Evolutionary conservation across 805 yeast genomes (phyloP).

Genomic region (Lachancea quebecensis): DNA sequence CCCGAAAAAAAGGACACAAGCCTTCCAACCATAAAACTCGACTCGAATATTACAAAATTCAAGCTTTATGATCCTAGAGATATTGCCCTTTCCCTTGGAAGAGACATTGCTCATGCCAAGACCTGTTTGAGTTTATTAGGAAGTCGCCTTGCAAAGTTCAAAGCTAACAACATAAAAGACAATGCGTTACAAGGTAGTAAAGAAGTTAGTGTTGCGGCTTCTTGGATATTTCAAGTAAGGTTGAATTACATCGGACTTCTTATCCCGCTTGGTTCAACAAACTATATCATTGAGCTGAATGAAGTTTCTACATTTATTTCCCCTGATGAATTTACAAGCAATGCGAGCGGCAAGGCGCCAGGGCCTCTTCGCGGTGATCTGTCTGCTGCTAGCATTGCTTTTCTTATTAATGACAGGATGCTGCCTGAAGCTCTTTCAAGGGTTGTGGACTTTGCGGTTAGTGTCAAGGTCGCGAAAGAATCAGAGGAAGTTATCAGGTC

Average conservation of each 20-base stretch:
- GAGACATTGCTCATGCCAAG: constrained; percentile 22
- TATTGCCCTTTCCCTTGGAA: constrained; percentile 18
- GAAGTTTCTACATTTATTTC: constrained; percentile 3
- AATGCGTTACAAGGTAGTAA: too few relatives aligned
- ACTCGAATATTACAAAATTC: constrained; percentile 7
- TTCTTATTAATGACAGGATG: constrained; percentile 25
- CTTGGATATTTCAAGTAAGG: constrained; percentile 19
- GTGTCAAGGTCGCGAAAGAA: constrained; percentile 36
- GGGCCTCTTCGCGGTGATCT: constrained; percentile 16
- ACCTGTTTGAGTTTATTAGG: constrained; percentile 17
- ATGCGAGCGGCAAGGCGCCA: background rate
- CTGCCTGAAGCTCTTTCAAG: constrained; percentile 36
- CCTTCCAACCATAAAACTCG: background rate
- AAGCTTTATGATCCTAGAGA: constrained; percentile 27
- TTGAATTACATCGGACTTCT: constrained; percentile 26
- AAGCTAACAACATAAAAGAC: background rate
- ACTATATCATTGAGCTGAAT: constrained; percentile 26
- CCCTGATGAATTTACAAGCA: background rate
- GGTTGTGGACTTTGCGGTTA: constrained; percentile 42
- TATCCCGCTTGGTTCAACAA: constrained; percentile 23
- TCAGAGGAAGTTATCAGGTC: constrained; percentile 32
- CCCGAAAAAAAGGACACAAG: background rate
- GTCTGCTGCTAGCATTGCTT: constrained; percentile 24
- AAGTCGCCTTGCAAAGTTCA: background rate
- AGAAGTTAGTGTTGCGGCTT: too few relatives aligned